phyloP scores from a whole-genome alignment of 1,284 basidiomycete species.

The Inonotus obliquus region DNA sequence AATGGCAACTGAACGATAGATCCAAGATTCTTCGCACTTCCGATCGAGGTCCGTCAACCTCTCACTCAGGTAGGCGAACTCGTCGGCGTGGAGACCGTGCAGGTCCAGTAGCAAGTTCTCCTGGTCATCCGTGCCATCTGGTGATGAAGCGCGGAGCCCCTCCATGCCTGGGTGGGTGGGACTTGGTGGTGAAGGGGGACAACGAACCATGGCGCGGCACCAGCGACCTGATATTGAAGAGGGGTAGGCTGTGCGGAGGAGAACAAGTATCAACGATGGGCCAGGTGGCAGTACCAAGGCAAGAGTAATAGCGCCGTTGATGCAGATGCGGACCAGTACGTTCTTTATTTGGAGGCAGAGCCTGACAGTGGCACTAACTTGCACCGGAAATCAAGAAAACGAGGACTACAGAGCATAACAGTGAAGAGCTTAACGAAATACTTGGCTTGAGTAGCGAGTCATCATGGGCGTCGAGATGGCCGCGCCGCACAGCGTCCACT shows the following conservation, averaged over 20 bases:
- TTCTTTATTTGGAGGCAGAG: neutral
- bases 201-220: slow-evolving; percentile 11
- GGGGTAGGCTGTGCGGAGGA: neutral
- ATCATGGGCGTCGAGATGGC: too few relatives aligned
- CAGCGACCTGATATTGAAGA: neutral
- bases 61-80: slow-evolving; percentile 21
- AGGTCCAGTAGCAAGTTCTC: slow-evolving; percentile 14
- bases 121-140: neutral
- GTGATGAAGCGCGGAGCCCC: neutral
- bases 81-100: slow-evolving; percentile 24
- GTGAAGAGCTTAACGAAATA: too few relatives aligned
- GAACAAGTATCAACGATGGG: neutral
- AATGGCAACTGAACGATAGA: slow-evolving; percentile 17
- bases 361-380: neutral
- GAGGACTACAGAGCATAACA: too few relatives aligned
- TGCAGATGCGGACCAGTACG: neutral
- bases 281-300: neutral
- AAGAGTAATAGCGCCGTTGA: neutral
- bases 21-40: slow-evolving; percentile 17
- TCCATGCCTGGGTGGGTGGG: neutral
- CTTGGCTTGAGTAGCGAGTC: too few relatives aligned
- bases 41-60: slow-evolving; percentile 13
- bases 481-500: too few relatives aligned
- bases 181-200: slow-evolving; percentile 9
- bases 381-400: too few relatives aligned